Percentiles rank a stretch among this genome's conserved stretches.
phyloP scores from a whole-genome alignment of 495 filamentous ascomycete genomes.

The Penicillium dipodomyicola region DNA sequence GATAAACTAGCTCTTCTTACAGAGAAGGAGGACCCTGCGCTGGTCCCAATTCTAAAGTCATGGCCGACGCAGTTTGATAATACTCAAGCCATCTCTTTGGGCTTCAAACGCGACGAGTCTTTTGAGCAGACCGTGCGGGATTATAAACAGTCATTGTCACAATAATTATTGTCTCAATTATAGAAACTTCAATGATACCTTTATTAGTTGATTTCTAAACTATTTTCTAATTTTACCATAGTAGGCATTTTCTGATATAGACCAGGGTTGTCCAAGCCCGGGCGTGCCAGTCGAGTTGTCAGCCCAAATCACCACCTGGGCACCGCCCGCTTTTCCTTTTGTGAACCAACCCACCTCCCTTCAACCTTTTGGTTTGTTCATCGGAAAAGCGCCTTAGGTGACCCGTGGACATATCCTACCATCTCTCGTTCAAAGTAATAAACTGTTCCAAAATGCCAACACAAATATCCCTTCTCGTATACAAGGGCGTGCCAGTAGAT shows the following conservation, averaged over 20 bases:
- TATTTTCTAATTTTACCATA: background rate
- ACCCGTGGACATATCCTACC: background rate
- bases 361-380: background rate
- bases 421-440: background rate
- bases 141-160: conserved; percentile 41
- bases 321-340: background rate
- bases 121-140: conserved; percentile 57
- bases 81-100: conserved; percentile 53
- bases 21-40: conserved; percentile 57
- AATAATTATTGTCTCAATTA: conserved; percentile 10
- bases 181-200: background rate
- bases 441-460: conserved; percentile 12
- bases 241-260: background rate
- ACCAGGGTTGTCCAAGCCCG: background rate
- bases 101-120: conserved; percentile 54
- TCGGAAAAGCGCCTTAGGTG: background rate
- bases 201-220: background rate
- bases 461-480: conserved; percentile 29
- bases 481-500: conserved; percentile 32
- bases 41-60: conserved; percentile 62
- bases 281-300: too few relatives aligned
- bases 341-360: background rate
- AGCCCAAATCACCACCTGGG: background rate
- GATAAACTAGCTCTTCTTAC: conserved; percentile 59
- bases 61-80: conserved; percentile 71